Evolutionary conservation across 2,329 filamentous ascomycete genomes (phyloP).

Genomic region (Celoporthe dispersa): DNA sequence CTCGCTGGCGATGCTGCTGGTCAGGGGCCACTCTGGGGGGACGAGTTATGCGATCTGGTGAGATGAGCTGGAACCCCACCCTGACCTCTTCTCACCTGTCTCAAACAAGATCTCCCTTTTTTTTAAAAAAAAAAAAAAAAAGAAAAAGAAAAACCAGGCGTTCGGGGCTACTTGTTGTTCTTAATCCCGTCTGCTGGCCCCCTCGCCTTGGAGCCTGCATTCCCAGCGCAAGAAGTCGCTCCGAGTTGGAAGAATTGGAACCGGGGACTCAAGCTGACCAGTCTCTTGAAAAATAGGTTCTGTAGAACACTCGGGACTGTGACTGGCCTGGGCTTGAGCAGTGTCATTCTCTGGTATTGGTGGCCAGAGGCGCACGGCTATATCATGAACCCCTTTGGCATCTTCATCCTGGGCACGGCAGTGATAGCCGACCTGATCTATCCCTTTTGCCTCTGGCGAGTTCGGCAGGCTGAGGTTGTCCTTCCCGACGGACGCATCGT

Average conservation of each 20-base stretch:
- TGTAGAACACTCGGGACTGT: constrained; percentile 49
- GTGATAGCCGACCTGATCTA: constrained; percentile 50
- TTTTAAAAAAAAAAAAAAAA: too few species aligned
- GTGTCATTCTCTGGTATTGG: constrained; percentile 50
- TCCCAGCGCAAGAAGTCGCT: neutral
- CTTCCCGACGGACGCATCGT: constrained; percentile 45
- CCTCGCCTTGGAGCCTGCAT: neutral
- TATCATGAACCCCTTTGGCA: constrained; percentile 46
- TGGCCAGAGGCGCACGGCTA: constrained; percentile 57
- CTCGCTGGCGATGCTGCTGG: constrained; percentile 48
- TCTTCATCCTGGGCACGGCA: constrained; percentile 47
- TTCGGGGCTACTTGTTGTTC: neutral
- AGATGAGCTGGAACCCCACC: constrained; percentile 35
- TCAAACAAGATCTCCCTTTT: neutral
- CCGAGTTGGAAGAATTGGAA: neutral
- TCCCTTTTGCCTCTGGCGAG: constrained; percentile 46
- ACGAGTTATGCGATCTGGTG: constrained; percentile 54
- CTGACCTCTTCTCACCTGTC: neutral
- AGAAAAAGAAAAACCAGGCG: too few species aligned
- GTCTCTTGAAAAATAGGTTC: constrained; percentile 40
- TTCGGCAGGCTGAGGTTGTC: constrained; percentile 44
- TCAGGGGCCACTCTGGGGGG: constrained; percentile 53
- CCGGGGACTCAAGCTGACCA: constrained; percentile 14
- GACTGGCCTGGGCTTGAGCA: constrained; percentile 45
- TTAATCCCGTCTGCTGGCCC: neutral